Conservation (phyloP, 306 rosid species). For the Gastrolobium bilobum region DNA sequence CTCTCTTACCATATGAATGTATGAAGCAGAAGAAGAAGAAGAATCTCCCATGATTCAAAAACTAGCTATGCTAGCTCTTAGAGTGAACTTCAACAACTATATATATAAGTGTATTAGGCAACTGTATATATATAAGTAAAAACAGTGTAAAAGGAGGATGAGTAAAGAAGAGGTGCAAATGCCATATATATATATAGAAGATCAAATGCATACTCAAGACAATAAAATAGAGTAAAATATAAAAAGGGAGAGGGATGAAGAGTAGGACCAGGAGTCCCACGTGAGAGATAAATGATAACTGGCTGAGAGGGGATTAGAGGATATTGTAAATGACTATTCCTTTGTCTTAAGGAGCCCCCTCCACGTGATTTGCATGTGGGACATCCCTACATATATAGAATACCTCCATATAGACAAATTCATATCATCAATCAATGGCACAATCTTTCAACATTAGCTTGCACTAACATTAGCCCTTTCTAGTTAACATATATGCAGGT, state of each 20-base stretch:
- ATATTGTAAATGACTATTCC: conserved; percentile 83
- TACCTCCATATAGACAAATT: conserved; percentile 59
- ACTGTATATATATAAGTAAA: neutral
- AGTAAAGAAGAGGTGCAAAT: conserved; percentile 41
- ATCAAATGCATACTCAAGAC: conserved; percentile 28
- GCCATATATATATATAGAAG: conserved; percentile 25
- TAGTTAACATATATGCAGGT: neutral
- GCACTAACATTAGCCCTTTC: neutral
- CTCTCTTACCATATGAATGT: conserved; percentile 81
- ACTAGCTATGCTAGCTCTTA: neutral
- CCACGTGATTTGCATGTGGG: conserved; percentile 90
- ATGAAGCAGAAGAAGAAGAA: conserved; percentile 81
- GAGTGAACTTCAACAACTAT: neutral
- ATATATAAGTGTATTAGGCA: no score
- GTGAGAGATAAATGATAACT: conserved; percentile 90
- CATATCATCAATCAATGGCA: conserved; percentile 21
- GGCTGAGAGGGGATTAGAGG: conserved; percentile 88
- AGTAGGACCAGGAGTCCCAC: conserved; percentile 79
- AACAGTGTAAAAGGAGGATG: neutral
- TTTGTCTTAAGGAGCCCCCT: conserved; percentile 64
- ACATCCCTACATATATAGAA: conserved; percentile 40
- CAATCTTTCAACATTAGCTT: neutral
- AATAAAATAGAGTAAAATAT: neutral
- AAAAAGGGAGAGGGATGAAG: conserved; percentile 43
- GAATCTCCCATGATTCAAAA: conserved; percentile 79